phyloP scores from a whole-genome alignment of 352 stramenopile genomes.

The Phytophthora crassamura region DNA sequence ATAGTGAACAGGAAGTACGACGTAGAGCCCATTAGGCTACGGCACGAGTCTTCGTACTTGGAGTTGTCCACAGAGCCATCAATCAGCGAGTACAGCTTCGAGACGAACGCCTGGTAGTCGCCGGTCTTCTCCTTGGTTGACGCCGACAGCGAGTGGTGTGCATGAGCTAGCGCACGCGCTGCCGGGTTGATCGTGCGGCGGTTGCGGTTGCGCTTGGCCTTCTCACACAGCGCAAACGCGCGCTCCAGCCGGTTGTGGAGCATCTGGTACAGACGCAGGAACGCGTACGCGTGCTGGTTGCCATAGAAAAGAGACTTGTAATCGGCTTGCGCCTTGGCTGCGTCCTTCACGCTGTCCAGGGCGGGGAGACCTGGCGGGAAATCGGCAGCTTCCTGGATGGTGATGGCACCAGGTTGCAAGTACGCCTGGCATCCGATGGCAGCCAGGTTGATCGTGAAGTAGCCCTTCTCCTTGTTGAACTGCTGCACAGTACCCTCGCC shows the following conservation, averaged over 20 bases:
- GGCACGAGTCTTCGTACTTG: constrained; percentile 91
- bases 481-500: constrained; percentile 82
- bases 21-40: constrained; percentile 89
- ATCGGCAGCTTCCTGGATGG: constrained; percentile 77
- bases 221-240: constrained; percentile 85
- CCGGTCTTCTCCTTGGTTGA: constrained; percentile 75
- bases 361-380: constrained; percentile 71
- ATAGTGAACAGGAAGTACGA: constrained; percentile 94
- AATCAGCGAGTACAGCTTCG: constrained; percentile 87
- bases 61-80: constrained; percentile 88
- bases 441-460: constrained; percentile 73
- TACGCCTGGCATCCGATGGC: constrained; percentile 67
- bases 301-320: constrained; percentile 74
- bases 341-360: constrained; percentile 69
- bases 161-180: constrained; percentile 78
- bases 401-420: constrained; percentile 77
- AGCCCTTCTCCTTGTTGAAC: constrained; percentile 69
- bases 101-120: constrained; percentile 89
- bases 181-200: constrained; percentile 89
- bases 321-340: constrained; percentile 43
- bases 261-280: constrained; percentile 91
- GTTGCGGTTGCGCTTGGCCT: constrained; percentile 85
- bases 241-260: constrained; percentile 86
- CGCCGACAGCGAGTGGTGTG: constrained; percentile 59
- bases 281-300: constrained; percentile 89